Base-by-base conservation (phyloP, 805 yeast species). In the Blastobotrys peoriensis region DNA sequence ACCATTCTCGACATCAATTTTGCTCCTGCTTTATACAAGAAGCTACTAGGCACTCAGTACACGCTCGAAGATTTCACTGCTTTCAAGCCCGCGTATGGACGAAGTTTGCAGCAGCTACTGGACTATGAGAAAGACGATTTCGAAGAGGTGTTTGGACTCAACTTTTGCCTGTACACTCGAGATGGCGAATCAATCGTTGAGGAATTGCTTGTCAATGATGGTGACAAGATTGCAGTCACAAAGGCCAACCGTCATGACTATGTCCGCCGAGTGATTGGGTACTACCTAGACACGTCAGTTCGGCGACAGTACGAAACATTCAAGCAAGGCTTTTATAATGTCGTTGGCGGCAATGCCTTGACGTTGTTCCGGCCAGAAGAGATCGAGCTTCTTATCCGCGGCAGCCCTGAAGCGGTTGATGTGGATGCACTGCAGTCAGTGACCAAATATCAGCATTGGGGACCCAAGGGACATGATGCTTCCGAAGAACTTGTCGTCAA, bases 301-400 rank as follows among this genome's bases (percentile, higher is more conserved):
- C 56, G 64, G 5, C 58, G 59, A 2, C 82, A 78, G 50, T 74
- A 84, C 44, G 64, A 65, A 2, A 71, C 81, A 6, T 84, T 91
- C 60, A 66, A 72, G 38, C 67, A 58, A 2, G 98, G 97, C 0
- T 93, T 93, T 57, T 69, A 73, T 35, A 69, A 73, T 17, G 95
- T 87, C 2, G 79, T 86, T 43, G 88, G 85, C 5, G 87, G 91
- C 0, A 81, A 84, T 55, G 91, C 91, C 0, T 63, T 88, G n/a
- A 73, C 86, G 0, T 61, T 91, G 35, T 86, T 93, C 57, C 74
- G 83, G 41, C 83, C 95, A 0, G 82, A 79, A 43, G 98, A 91
- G 59, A 74, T 93, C 25, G 89, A 85, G 56, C 66, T 82, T 53
- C 67, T 91, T 4, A 64, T 89, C 3, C 80, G 91, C 47, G 97